Evolutionary conservation across 192 early-diverging fungal species (phyloP), one percentile per base, ranked within the genome.

Genomic region (Coemansia sp.): DNA sequence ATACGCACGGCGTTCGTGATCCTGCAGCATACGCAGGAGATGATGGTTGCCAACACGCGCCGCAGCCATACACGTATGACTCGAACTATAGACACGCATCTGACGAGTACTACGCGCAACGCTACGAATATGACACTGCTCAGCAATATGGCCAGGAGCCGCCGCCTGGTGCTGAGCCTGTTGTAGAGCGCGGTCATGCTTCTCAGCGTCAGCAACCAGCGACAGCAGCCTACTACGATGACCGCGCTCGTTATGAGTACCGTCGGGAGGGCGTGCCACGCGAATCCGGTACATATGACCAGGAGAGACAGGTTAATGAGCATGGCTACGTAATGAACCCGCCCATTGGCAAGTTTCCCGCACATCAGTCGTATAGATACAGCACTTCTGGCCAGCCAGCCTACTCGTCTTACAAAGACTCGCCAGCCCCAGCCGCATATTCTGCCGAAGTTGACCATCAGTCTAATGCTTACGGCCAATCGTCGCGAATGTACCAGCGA

Each of bases 81-180:
- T 43, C 63, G 38, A 65, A 74, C 65, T 68, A 56, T 6, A 63
- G 52, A 13, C 45, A 61, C 11, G 40, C 49, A 13, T 44, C 52
- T n/a, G 71, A 68, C 43, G 72, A 72, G 39, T 81, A 75, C 65
- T 81, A 81, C 57, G 65, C 70, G 15, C 47, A 66, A 18, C 73
- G 57, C 43, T 69, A 75, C 56, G 66, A 63, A n/a, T 48, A 63
- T 32, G 48, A 23, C 5, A 41, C 42, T 38, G 58, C 66, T 19
- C 32, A 18, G 18, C 50, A 21, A 18, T 74, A 74, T 19, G 65
- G 16, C 12, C 72, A 68, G 38, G 65, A 68, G 7, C 44, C 32
- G 32, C 32, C 61, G 23, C 21, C 47, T 38, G 44, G 39, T 5
- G 52, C 53, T 18, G 52, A 54, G 23, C 11, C 52, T 19, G 71